Conservation (phyloP, 306 rosid genomes). For the Prunus mongolica region DNA sequence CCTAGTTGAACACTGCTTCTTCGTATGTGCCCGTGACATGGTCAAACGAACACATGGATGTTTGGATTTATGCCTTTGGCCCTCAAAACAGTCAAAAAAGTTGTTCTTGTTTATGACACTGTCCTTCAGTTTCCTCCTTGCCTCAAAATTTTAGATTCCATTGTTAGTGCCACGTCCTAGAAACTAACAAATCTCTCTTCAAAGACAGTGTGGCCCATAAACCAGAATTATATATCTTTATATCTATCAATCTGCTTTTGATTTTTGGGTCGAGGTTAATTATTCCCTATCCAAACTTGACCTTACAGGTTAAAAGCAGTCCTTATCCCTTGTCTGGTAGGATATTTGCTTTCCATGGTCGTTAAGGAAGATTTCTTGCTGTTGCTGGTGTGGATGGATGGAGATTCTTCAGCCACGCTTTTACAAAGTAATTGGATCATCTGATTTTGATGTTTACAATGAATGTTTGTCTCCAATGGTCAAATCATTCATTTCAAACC, state of each 20-base stretch:
- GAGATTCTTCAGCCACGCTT: constrained; percentile 6
- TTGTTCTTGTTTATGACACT: not conserved
- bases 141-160: constrained; percentile 11
- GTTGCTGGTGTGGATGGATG: constrained; percentile 3
- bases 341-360: constrained; percentile 15
- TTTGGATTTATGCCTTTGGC: constrained; percentile 3
- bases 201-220: constrained; percentile 33
- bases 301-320: constrained; percentile 8
- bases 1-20: too few relatives aligned
- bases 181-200: constrained; percentile 25
- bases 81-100: not conserved
- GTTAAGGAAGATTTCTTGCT: constrained; percentile 16
- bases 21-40: not conserved
- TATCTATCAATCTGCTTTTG: constrained; percentile 22
- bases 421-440: not conserved
- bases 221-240: constrained; percentile 23
- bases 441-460: constrained; percentile 6
- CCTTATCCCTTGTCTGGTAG: constrained; percentile 36
- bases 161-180: constrained; percentile 24
- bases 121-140: constrained; percentile 6
- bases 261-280: constrained; percentile 14
- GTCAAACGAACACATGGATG: constrained; percentile 20
- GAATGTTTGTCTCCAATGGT: constrained; percentile 2
- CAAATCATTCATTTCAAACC: not conserved
- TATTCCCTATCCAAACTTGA: constrained; percentile 16